Percentiles rank a stretch among this genome's conserved stretches.
These are phyloP conservation scores for Lumnitzera racemosa DNA, from an alignment of 345 rosid genomes.

Conservation along the genomic window DNA sequence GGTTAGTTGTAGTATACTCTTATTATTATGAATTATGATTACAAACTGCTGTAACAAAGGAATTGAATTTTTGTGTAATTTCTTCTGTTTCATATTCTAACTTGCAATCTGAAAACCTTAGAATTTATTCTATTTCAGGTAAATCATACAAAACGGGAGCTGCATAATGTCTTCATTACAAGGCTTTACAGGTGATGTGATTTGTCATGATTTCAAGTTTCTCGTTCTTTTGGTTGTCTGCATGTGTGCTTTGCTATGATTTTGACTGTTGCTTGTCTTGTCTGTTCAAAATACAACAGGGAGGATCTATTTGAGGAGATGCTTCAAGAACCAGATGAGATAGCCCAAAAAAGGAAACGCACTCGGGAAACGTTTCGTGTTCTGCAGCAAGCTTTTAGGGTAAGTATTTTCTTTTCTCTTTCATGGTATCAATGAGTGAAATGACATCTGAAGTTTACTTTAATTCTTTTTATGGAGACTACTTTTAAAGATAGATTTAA, in stretches of 20 bases:
- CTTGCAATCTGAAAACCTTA: neutral
- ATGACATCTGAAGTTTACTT: neutral
- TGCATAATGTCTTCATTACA: constrained; percentile 88
- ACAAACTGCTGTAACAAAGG: too few relatives aligned
- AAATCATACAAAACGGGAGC: constrained; percentile 89
- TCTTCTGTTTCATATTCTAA: neutral
- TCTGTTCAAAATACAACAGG: constrained; percentile 28
- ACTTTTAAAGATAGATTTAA: too few relatives aligned
- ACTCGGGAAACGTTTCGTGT: constrained; percentile 76
- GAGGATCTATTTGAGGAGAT: constrained; percentile 97
- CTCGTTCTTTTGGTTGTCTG: neutral
- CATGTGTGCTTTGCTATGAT: neutral
- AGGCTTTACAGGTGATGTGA: constrained; percentile 83
- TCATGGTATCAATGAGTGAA: neutral
- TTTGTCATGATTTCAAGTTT: neutral
- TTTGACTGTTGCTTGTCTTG: constrained; percentile 1
- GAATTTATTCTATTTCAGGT: constrained; percentile 43
- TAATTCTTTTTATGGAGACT: too few relatives aligned
- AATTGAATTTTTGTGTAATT: too few relatives aligned
- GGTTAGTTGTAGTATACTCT: neutral
- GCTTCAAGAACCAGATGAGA: constrained; percentile 95
- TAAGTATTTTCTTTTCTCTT: constrained; percentile 24
- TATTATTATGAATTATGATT: neutral
- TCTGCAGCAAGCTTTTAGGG: constrained; percentile 93
- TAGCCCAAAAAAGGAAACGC: constrained; percentile 76